A percentile compares a stretch with the other conserved stretches of the same genome.
phyloP scores from a whole-genome alignment of 225 moss, liverwort and hornwort species.

The Rhytidiadelphus loreus region DNA sequence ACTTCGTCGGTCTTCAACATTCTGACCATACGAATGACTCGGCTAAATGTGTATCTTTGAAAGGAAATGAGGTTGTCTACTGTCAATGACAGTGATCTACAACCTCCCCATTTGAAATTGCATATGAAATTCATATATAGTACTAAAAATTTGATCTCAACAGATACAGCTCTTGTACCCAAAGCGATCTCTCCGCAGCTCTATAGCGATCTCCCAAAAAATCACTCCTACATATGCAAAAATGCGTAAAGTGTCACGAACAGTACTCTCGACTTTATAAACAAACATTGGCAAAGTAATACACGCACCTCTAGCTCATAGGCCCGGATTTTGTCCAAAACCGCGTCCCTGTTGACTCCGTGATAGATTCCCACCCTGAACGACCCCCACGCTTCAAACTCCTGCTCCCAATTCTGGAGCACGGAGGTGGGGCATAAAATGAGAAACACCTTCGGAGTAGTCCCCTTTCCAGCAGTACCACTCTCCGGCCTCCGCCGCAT shows the following conservation, averaged over 20 bases:
- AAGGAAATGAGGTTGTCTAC: background rate
- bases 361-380: constrained; percentile 75
- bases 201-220: background rate
- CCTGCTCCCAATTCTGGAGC: constrained; percentile 90
- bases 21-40: background rate
- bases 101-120: background rate
- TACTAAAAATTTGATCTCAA: background rate
- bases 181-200: background rate
- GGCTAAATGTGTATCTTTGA: background rate
- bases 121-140: background rate
- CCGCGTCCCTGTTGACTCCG: constrained; percentile 58
- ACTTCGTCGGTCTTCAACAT: background rate
- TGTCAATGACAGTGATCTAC: background rate
- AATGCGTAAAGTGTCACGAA: background rate
- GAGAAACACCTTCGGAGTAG: constrained; percentile 42
- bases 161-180: background rate
- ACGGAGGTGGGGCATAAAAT: constrained; percentile 93
- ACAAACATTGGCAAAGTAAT: background rate
- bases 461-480: background rate
- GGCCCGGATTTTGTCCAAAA: constrained; percentile 37
- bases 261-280: background rate
- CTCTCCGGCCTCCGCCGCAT: constrained; percentile 1
- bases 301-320: constrained; percentile 53
- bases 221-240: background rate
- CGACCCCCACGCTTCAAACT: constrained; percentile 80